A percentile compares a stretch with the other conserved stretches of the same genome.
Evolutionary conservation across 306 rosid genomes (phyloP).

Genomic region (Rosa persica): DNA sequence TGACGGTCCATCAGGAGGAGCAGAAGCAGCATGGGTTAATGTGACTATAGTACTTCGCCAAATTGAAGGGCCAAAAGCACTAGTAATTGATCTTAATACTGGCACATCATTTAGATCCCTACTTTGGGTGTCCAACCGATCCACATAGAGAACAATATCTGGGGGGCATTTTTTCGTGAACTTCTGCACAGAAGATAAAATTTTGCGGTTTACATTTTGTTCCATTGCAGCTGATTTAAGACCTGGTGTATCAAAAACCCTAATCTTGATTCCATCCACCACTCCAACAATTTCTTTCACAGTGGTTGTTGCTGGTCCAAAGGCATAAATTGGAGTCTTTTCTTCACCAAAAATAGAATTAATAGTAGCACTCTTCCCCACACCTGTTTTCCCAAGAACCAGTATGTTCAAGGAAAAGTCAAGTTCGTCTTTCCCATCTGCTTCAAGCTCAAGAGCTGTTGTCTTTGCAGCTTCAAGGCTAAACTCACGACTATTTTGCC

Average conservation of each 20-base stretch:
- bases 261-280: conserved; percentile 78
- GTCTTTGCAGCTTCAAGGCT: conserved; percentile 75
- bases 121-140: conserved; percentile 83
- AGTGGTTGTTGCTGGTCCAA: conserved; percentile 74
- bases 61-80: conserved; percentile 69
- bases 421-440: conserved; percentile 61
- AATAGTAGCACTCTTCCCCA: conserved; percentile 97
- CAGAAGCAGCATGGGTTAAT: conserved; percentile 89
- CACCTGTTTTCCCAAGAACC: conserved; percentile 92
- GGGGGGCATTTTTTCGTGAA: conserved; percentile 75
- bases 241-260: conserved; percentile 93
- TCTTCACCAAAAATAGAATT: conserved; percentile 92
- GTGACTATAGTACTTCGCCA: conserved; percentile 81
- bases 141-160: conserved; percentile 90
- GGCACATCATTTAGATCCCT: conserved; percentile 93
- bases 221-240: conserved; percentile 79
- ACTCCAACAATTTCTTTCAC: conserved; percentile 79
- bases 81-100: conserved; percentile 60
- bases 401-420: conserved; percentile 72
- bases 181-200: conserved; percentile 67
- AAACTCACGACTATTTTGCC: conserved; percentile 58
- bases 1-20: conserved; percentile 98
- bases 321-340: conserved; percentile 66
- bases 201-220: conserved; percentile 59
- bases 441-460: conserved; percentile 73